Percentiles rank a stretch among this genome's conserved stretches.
Evolutionary conservation across 768 basidiomycete species (phyloP).

Genomic region (Trametopsis cervina): DNA sequence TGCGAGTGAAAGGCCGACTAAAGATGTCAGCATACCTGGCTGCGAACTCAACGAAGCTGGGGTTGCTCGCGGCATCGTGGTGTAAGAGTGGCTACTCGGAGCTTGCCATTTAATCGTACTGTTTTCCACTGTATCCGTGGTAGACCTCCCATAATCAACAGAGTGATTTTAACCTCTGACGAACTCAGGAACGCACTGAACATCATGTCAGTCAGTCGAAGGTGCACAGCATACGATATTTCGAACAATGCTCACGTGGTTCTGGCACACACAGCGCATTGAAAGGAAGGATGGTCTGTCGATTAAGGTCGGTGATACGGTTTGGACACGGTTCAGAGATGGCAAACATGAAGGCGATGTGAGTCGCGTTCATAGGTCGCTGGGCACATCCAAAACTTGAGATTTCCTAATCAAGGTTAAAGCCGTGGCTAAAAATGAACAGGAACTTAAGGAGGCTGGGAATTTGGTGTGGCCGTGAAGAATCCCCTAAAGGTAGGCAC

Average conservation of each 20-base stretch:
- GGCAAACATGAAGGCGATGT: slow-evolving; percentile 7
- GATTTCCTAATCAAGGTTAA: background rate
- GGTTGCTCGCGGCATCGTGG: background rate
- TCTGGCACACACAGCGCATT: background rate
- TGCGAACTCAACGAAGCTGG: background rate
- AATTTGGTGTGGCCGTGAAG: slow-evolving; percentile 6
- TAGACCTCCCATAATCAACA: background rate
- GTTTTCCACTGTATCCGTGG: background rate
- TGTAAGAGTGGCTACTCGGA: background rate
- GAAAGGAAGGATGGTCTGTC: slow-evolving; percentile 2
- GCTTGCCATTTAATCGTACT: background rate
- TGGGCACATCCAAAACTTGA: too few species aligned
- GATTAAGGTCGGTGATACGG: slow-evolving; percentile 5
- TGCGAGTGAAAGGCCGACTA: too few species aligned
- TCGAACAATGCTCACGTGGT: too few species aligned
- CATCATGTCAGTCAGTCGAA: background rate
- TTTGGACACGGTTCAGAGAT: slow-evolving; percentile 3
- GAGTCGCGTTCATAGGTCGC: background rate
- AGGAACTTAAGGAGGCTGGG: background rate
- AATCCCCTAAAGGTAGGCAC: slow-evolving; percentile 7
- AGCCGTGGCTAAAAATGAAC: slow-evolving; percentile 1
- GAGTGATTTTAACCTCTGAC: background rate
- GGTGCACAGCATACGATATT: background rate
- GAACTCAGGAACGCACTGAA: background rate
- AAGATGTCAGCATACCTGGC: too few species aligned